Percentiles rank a stretch among this genome's conserved stretches.
phyloP scores from a whole-genome alignment of 2,329 filamentous ascomycete species.

The Stylonectria norvegica region DNA sequence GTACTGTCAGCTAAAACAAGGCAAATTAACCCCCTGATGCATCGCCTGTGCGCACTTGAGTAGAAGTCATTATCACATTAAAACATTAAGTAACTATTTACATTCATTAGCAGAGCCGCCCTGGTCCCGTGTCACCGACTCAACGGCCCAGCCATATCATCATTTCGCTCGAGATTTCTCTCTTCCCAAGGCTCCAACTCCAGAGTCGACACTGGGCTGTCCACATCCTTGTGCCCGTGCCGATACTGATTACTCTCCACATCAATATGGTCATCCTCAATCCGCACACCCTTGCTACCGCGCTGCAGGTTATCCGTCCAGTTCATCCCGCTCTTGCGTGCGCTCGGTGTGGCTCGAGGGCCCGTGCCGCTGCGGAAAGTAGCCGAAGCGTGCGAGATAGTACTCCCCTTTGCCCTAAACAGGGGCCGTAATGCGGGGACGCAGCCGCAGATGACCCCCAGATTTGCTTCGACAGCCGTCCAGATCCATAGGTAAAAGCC shows the following conservation, averaged over 20 bases:
- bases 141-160: constrained; percentile 6
- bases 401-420: constrained; percentile 23
- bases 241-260: constrained; percentile 13
- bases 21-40: too few relatives aligned
- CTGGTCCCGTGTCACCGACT: background rate
- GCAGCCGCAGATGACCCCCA: constrained; percentile 41
- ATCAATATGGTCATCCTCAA: constrained; percentile 24
- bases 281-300: constrained; percentile 20
- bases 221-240: constrained; percentile 14
- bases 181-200: constrained; percentile 23
- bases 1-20: too few relatives aligned
- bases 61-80: too few relatives aligned
- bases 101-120: too few relatives aligned
- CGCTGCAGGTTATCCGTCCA: constrained; percentile 22
- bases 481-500: constrained; percentile 41
- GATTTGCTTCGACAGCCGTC: constrained; percentile 40
- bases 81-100: too few relatives aligned
- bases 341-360: constrained; percentile 14
- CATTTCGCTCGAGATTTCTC: too few relatives aligned
- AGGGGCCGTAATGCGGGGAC: constrained; percentile 33
- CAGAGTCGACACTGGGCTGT: constrained; percentile 18
- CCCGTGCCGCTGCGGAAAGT: constrained; percentile 17
- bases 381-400: constrained; percentile 22
- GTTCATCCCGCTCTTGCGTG: constrained; percentile 12
- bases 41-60: too few relatives aligned